Conservation (phyloP, 805 yeast genomes). For the Jamesozyma piceae region DNA sequence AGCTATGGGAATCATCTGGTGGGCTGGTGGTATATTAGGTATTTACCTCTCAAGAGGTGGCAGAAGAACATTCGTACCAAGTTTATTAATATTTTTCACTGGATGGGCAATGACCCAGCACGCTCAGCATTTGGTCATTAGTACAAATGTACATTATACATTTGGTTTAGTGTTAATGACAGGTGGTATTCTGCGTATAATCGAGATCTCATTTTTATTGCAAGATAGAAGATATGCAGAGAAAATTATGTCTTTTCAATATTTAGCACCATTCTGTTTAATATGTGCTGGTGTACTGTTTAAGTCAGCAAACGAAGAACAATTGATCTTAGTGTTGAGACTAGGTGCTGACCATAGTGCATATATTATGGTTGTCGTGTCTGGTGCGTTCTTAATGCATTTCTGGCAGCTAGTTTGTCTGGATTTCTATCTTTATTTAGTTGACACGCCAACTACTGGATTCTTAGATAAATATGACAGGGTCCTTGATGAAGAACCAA, state of each 20-base stretch:
- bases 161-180: constrained; percentile 74
- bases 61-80: constrained; percentile 67
- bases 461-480: constrained; percentile 10
- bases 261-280: constrained; percentile 73
- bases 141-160: constrained; percentile 80
- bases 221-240: constrained; percentile 46
- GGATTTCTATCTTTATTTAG: constrained; percentile 45
- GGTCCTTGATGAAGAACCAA: background rate
- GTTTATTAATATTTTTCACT: constrained; percentile 71
- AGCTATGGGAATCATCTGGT: constrained; percentile 93
- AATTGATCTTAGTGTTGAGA: constrained; percentile 56
- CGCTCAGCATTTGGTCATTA: constrained; percentile 60
- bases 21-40: constrained; percentile 88
- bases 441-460: constrained; percentile 7
- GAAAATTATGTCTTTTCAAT: constrained; percentile 63
- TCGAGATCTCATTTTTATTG: constrained; percentile 73
- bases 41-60: constrained; percentile 63
- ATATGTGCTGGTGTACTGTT: constrained; percentile 72
- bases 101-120: constrained; percentile 95
- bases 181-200: constrained; percentile 67
- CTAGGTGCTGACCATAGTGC: constrained; percentile 80
- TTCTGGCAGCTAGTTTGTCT: constrained; percentile 57
- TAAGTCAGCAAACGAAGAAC: constrained; percentile 92
- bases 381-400: constrained; percentile 65
- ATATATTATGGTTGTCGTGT: constrained; percentile 59